These are phyloP conservation scores for Albizia julibrissin DNA, from an alignment of 306 rosid genomes.

Conservation along the genomic window DNA sequence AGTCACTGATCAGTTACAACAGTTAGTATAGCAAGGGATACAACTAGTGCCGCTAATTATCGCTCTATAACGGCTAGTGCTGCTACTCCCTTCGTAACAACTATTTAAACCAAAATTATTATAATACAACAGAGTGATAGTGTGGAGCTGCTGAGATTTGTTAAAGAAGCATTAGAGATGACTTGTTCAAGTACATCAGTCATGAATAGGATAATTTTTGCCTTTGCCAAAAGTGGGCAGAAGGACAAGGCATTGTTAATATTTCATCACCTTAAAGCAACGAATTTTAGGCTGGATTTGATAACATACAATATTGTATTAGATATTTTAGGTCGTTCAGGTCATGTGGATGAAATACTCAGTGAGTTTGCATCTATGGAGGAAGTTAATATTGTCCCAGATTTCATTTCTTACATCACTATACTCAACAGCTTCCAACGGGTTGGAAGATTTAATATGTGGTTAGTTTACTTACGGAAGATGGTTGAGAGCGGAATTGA, in stretches of 20 bases:
- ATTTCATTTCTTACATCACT: slow-evolving; percentile 71
- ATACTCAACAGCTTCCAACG: slow-evolving; percentile 65
- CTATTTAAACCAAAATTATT: too few relatives aligned
- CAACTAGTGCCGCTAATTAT: too few relatives aligned
- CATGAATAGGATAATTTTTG: slow-evolving; percentile 62
- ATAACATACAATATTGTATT: slow-evolving; percentile 68
- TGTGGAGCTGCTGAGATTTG: slow-evolving; percentile 45
- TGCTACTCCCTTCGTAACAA: too few relatives aligned
- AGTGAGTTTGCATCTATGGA: slow-evolving; percentile 55
- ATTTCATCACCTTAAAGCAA: slow-evolving; percentile 56
- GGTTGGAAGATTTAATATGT: slow-evolving; percentile 69
- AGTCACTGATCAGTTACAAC: too few relatives aligned
- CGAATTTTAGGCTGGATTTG: slow-evolving; percentile 49
- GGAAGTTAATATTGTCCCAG: slow-evolving; percentile 57
- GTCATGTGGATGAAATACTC: slow-evolving; percentile 60
- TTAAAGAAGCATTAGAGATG: slow-evolving; percentile 48
- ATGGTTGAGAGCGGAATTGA: slow-evolving; percentile 61
- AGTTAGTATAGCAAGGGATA: too few relatives aligned
- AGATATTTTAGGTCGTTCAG: slow-evolving; percentile 68
- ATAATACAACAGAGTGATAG: slow-evolving; percentile 19
- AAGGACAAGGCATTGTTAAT: slow-evolving; percentile 65
- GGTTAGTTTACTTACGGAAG: slow-evolving; percentile 56
- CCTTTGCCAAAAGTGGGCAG: slow-evolving; percentile 69
- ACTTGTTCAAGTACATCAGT: slow-evolving; percentile 49
- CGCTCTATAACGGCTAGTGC: too few relatives aligned